Evolutionary conservation across 352 stramenopile genomes (phyloP).

Genomic region (Globisporangium heterothallicum): DNA sequence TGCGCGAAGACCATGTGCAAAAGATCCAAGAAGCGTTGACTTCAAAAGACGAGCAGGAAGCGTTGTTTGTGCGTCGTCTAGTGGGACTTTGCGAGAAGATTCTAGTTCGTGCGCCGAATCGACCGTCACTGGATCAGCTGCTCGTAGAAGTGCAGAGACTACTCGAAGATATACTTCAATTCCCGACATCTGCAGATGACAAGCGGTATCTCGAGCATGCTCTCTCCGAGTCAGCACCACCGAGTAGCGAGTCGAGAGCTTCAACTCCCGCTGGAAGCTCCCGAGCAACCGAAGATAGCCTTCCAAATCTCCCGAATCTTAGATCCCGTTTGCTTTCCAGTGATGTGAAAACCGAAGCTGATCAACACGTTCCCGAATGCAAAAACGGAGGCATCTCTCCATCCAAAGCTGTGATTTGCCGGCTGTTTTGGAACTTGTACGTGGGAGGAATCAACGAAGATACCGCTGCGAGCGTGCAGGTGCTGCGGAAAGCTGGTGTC

Average conservation of each 20-base stretch:
- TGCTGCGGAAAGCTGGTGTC: conserved; percentile 5
- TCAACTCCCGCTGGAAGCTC: background rate
- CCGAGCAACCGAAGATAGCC: background rate
- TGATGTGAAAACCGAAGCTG: background rate
- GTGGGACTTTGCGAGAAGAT: conserved; percentile 26
- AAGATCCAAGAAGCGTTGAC: conserved; percentile 27
- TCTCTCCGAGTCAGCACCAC: background rate
- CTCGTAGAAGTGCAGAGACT: conserved; percentile 16
- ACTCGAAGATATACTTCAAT: conserved; percentile 21
- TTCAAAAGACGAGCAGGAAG: conserved; percentile 25
- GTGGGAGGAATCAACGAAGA: conserved; percentile 14
- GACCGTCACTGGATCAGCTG: conserved; percentile 22
- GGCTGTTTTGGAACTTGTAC: conserved; percentile 60
- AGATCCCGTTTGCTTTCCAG: background rate
- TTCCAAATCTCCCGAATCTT: conserved; percentile 1
- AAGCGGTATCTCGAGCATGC: conserved; percentile 7
- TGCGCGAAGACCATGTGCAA: conserved; percentile 37
- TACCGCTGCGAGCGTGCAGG: background rate
- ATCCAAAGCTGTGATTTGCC: conserved; percentile 9
- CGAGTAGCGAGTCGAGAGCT: background rate
- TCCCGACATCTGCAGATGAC: conserved; percentile 18
- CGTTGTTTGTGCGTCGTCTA: conserved; percentile 22
- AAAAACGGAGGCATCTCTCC: background rate
- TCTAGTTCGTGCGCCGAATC: conserved; percentile 20
- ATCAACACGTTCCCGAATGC: background rate